Percentiles rank a stretch among this genome's conserved stretches.
Evolutionary conservation across 371 early-diverging fungal genomes (phyloP).

Genomic region (Polyrhizophydium stewartii): DNA sequence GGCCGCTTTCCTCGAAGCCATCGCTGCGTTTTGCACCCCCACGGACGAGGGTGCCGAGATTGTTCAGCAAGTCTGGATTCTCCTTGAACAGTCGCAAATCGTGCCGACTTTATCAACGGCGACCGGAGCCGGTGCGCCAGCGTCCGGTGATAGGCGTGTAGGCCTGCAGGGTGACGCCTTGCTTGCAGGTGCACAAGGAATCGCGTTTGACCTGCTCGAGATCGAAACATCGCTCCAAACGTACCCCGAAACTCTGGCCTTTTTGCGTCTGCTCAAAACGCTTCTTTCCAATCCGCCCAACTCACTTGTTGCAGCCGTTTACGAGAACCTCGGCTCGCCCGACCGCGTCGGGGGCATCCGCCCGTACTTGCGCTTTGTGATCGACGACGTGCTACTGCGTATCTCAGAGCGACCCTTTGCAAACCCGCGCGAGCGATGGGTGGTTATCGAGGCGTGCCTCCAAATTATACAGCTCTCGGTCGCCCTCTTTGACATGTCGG

Average conservation of each 20-base stretch:
- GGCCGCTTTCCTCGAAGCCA: constrained; percentile 65
- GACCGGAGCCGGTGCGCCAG: constrained; percentile 8
- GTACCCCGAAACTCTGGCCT: constrained; percentile 81
- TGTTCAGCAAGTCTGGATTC: constrained; percentile 59
- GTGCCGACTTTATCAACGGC: constrained; percentile 45
- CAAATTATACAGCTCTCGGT: constrained; percentile 73
- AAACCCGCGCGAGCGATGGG: constrained; percentile 72
- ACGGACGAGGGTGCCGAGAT: constrained; percentile 40
- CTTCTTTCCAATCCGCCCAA: constrained; percentile 42
- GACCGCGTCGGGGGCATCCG: constrained; percentile 65
- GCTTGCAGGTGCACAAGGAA: constrained; percentile 35
- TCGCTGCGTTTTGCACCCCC: constrained; percentile 67
- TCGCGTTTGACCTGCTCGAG: constrained; percentile 72
- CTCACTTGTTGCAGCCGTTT: not conserved
- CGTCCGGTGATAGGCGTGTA: not conserved
- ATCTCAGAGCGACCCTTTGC: constrained; percentile 61
- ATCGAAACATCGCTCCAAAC: constrained; percentile 64
- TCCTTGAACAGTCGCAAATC: constrained; percentile 66
- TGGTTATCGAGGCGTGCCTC: constrained; percentile 69
- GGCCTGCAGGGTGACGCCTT: not conserved
- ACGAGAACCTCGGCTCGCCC: constrained; percentile 47
- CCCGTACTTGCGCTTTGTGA: constrained; percentile 76
- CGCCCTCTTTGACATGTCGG: constrained; percentile 62
- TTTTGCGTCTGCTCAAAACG: constrained; percentile 67
- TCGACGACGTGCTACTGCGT: constrained; percentile 76